Base-by-base conservation (phyloP, 176 grass and related monocot genomes). In the Juncus effusus region DNA sequence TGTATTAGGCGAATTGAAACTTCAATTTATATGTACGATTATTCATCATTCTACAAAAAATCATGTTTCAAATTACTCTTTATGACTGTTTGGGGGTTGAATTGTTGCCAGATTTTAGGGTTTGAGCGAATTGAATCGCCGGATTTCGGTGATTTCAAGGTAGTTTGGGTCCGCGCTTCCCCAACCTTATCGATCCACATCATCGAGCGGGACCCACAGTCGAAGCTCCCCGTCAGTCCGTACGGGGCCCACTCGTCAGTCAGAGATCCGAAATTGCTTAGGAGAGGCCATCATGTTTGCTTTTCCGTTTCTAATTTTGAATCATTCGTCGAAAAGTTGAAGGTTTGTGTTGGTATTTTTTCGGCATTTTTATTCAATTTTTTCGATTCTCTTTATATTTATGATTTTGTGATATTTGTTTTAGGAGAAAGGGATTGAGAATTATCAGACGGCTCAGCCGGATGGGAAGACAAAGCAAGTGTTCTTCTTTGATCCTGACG, bases 401-500 rank as follows among this genome's bases (percentile, higher is more conserved):
- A 52, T 50, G 1, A 8, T 54, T 45, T 47, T 35, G 6, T 6
- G 14, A 10, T 51, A 4, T 10, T 7, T n/a, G 42, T 42, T 49
- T 15, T 41, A 84, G 81, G 75, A 78, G 4, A 79, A 74, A 56
- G 81, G 75, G 60, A 84, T 87, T 5, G 62, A 86, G 51, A 50
- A 79, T 9, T 97, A 89, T 65, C 85, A 93, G 67, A 89, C 81
- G 65, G 75, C 75, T 41, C 85, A 92, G 61, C 94, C 85, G 11
- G 80, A 90, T 63, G 85, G 85, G 2, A 69, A 42, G 75, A 99
- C 88, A 13, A 82, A 87, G 72, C 80, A 99, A 79, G 76, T 93
- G 47, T 99, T 93, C 85, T 97, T 99, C 80, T 99, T 99, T 77
- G 88, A 99, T 70, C 94, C 94, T 38, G 94, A 97, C 12, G 93